Evolutionary conservation across 2,329 filamentous ascomycete genomes (phyloP), one percentile per base, ranked within the genome.

Genomic region (Calonectria naviculata): DNA sequence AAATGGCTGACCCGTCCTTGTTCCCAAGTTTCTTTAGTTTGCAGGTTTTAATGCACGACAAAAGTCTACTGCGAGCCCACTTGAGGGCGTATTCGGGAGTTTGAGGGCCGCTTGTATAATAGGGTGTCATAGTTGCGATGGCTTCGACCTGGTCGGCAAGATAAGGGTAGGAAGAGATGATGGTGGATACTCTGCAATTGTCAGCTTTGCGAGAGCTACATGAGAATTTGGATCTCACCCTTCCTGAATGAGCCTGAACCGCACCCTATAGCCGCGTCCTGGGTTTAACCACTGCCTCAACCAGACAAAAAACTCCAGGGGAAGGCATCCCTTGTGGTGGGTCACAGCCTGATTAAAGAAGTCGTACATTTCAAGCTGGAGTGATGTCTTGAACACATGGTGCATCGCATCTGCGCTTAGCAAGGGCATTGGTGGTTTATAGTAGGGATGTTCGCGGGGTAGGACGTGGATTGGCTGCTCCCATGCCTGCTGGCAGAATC

Each of bases 111-210:
- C n/a, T n/a, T n/a, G n/a, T n/a, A n/a, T n/a, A n/a, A n/a, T 21
- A 3, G 19, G 4, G 70, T 9, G 29, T 61, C 2, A 76, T 36
- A 4, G 31, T 28, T 8, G 9, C 24, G 26, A 77, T 65, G 2
- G 68, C 58, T 12, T 42, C 17, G 17, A 70, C 17, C 44, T 58
- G 69, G 5, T 46, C 28, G 13, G 28, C 17, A 8, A 78, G 67
- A 29, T 17, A 19, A 44, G 34, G 64, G 21, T 67, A 73, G 4
- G 9, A 31, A n/a, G 28, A 52, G 28, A 52, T n/a, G 28, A 52
- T 31, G 47, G 28, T 12, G 28, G 19, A 52, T 34, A 52, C 12
- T 5, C 47, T 31, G 28, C 17, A 1, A 3, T 31, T 31, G 28
- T 52, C 13, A 52, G 47, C 28, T 31, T 52, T 19, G 2, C 26